phyloP scores from a whole-genome alignment of 805 yeast genomes.

The Starmera dryadoides region DNA sequence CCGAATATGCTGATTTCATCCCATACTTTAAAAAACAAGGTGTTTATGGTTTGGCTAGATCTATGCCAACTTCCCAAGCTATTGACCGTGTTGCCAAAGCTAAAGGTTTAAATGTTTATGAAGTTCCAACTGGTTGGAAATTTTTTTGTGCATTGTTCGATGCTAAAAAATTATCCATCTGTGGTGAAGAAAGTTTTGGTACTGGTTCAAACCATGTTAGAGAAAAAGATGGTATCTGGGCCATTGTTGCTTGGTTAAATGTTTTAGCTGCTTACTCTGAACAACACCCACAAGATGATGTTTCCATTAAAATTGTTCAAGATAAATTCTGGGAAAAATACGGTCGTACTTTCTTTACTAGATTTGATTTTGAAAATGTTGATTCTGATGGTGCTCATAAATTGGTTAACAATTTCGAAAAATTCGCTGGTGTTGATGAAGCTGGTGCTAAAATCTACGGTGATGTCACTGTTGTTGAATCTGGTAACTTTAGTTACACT shows the following conservation, averaged over 20 bases:
- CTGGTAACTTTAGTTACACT: constrained; percentile 86
- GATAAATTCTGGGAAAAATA: constrained; percentile 81
- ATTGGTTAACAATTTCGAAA: constrained; percentile 48
- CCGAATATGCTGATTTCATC: constrained; percentile 83
- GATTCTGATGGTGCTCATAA: constrained; percentile 65
- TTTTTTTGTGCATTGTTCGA: constrained; percentile 95
- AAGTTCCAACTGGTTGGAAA: constrained; percentile 99
- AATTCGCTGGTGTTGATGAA: constrained; percentile 26
- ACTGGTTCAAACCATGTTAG: constrained; percentile 97
- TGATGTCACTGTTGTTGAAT: constrained; percentile 52
- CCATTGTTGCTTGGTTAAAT: constrained; percentile 94
- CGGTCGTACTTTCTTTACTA: constrained; percentile 95
- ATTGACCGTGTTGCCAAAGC: constrained; percentile 82
- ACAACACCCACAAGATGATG: constrained; percentile 44
- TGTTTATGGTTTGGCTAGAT: constrained; percentile 87
- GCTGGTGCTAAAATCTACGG: constrained; percentile 49
- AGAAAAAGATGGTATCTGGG: constrained; percentile 98
- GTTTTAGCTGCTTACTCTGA: constrained; percentile 79
- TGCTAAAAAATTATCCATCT: constrained; percentile 85
- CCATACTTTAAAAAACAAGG: constrained; percentile 90
- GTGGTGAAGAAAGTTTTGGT: constrained; percentile 98
- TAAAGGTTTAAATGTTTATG: constrained; percentile 71
- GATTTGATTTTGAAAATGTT: constrained; percentile 90
- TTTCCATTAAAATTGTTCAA: constrained; percentile 77
- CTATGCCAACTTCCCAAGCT: constrained; percentile 97